Evolutionary conservation across 1,139 yeast genomes (phyloP), one percentile per base, ranked within the genome.

Genomic region (Blastobotrys raffinosifermentans): DNA sequence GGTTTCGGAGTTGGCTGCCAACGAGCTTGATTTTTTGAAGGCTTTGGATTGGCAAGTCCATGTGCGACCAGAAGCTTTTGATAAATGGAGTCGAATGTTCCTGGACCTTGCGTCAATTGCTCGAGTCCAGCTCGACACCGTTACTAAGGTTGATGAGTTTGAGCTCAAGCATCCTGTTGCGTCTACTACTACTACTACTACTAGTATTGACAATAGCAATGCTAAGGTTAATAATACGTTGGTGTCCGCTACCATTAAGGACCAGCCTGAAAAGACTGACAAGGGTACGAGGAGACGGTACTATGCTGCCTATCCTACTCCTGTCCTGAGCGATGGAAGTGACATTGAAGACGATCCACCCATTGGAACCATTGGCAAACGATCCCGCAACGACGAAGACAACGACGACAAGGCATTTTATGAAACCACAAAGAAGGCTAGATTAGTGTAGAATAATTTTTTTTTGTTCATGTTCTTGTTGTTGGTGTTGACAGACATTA

Each of bases 41-140:
- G 60, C 70, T 9, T 65, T 83, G 40, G 68, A 77, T 48, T 81
- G 79, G 65, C 66, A 73, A 32, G 58, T 78, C 31, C 73, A 70
- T 54, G 65, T 80, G 34, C 72, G 72, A 34, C 66, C 66, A 30
- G 57, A 58, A 22, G 64, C 69, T 33, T 77, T 75, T 49, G 75
- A 70, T 43, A 70, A 73, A 43, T 76, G 80, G 81, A 50, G 60
- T 26, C 38, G 46, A 18, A 44, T 75, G 16, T 44, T 61, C 20
- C 41, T 55, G 18, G 48, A n/a, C n/a, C 47, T 23, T 52, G 57
- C 25, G 55, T 58, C 78, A 58, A 68, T 68, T 25, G 14, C 11
- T 25, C 27, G 27, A n/a, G n/a, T n/a, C n/a, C n/a, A n/a, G n/a
- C n/a, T n/a, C n/a, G n/a, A n/a, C n/a, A n/a, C n/a, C n/a, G n/a